Evolutionary conservation across 148 eudicot species (phyloP).

Genomic region (Suaeda aralocaspica): DNA sequence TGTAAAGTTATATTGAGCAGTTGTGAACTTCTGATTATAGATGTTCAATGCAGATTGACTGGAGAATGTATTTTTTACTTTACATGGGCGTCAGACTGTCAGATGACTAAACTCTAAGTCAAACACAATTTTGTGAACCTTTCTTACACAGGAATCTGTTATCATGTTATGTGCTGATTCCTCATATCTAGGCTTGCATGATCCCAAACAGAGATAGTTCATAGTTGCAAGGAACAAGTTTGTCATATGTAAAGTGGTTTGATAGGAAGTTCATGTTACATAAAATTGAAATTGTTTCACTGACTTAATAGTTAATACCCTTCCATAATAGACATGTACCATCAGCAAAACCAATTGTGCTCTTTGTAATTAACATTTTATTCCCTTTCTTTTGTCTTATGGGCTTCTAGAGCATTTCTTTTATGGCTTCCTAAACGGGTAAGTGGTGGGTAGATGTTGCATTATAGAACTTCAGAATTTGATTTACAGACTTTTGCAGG

Average conservation of each 20-base stretch:
- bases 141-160: constrained; percentile 4
- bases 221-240: background rate
- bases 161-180: background rate
- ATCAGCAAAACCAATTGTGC: background rate
- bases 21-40: background rate
- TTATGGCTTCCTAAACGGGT: background rate
- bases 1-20: background rate
- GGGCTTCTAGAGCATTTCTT: background rate
- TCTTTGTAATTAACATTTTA: background rate
- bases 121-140: background rate
- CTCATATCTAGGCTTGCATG: background rate
- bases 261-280: constrained; percentile 1
- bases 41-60: background rate
- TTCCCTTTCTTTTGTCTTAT: background rate
- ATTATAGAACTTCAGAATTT: background rate
- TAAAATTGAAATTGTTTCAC: background rate
- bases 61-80: background rate
- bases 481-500: background rate
- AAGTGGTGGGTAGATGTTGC: background rate
- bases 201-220: background rate
- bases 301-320: background rate
- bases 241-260: background rate
- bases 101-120: background rate
- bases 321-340: background rate
- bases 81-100: background rate